A percentile compares a stretch with the other conserved stretches of the same genome.
phyloP scores from a whole-genome alignment of 441 rosid genomes.

The Eruca vesicaria region DNA sequence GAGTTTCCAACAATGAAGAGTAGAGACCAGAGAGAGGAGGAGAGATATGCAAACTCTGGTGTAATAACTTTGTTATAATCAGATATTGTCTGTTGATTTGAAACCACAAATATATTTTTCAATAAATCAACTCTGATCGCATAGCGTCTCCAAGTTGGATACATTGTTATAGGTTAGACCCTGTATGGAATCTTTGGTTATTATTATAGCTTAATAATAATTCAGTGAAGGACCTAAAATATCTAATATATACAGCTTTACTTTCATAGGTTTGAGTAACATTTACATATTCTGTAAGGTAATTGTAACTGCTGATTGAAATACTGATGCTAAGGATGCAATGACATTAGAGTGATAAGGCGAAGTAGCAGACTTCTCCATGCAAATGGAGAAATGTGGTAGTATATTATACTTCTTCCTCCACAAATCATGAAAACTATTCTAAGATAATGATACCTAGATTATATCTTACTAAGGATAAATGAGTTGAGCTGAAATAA shows the following conservation, averaged over 20 bases:
- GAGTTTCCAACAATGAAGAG: conserved; percentile 48
- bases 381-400: neutral
- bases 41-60: conserved; percentile 12
- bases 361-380: neutral
- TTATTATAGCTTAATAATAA: neutral
- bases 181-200: neutral
- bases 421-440: neutral
- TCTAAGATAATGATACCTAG: neutral
- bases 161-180: neutral
- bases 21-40: conserved; percentile 16
- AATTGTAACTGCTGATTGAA: neutral
- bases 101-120: conserved; percentile 11
- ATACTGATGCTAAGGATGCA: neutral
- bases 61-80: conserved; percentile 29
- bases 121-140: conserved; percentile 19
- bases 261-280: neutral
- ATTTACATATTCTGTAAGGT: neutral
- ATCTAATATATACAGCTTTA: neutral
- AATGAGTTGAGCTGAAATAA: neutral
- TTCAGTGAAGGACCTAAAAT: neutral
- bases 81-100: conserved; percentile 22
- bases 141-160: conserved; percentile 9
- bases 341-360: neutral
- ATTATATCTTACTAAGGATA: neutral
- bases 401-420: neutral